Percentiles rank a stretch among this genome's conserved stretches.
phyloP scores from a whole-genome alignment of 148 eudicot genomes.

The Oxyria digyna region DNA sequence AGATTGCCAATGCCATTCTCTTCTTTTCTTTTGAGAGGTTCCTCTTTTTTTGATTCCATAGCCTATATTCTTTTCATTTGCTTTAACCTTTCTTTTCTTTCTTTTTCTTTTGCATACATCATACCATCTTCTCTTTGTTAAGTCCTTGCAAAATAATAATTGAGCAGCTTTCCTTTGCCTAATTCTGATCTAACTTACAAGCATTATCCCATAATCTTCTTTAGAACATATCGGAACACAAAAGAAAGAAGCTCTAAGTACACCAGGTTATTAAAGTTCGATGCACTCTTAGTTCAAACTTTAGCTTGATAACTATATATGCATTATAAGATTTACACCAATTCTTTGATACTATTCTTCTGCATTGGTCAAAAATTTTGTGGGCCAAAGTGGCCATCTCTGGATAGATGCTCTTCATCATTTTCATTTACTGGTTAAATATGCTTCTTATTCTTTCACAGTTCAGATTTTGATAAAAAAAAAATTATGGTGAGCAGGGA shows the following conservation, averaged over 20 bases:
- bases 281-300: not conserved
- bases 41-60: not conserved
- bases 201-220: not conserved
- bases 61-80: not conserved
- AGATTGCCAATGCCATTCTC: too few species aligned
- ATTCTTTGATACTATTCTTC: too few species aligned
- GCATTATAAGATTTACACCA: not conserved
- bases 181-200: not conserved
- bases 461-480: too few species aligned
- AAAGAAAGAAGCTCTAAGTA: not conserved
- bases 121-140: not conserved
- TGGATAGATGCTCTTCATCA: not conserved
- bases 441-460: not conserved
- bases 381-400: not conserved
- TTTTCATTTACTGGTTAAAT: not conserved
- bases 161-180: not conserved
- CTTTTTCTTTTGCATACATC: not conserved
- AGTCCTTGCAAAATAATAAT: not conserved
- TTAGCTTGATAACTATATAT: too few species aligned
- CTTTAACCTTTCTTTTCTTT: not conserved
- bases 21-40: not conserved
- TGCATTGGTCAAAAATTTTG: not conserved
- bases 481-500: slow-evolving; percentile 64
- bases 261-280: not conserved
- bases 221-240: not conserved